Evolutionary conservation across 2,329 filamentous ascomycete genomes (phyloP).

Genomic region (Pseudonectria foliicola): DNA sequence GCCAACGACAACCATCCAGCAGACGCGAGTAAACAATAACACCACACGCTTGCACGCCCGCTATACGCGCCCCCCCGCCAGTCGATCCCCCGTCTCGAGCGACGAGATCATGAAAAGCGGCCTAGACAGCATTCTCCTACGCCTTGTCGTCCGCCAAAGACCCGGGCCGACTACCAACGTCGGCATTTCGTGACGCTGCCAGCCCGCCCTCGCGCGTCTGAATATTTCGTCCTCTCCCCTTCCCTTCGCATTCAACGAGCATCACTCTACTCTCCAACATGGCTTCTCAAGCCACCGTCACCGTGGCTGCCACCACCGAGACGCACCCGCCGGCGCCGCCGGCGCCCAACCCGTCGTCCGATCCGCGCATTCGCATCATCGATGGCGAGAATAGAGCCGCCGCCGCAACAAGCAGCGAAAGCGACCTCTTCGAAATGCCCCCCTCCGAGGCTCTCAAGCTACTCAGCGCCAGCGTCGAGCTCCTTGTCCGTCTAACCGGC

Average conservation of each 20-base stretch:
- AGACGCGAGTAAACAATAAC: too few species aligned
- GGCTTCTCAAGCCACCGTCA: conserved; percentile 15
- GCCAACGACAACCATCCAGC: too few species aligned
- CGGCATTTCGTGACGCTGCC: conserved; percentile 17
- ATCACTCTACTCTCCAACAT: conserved; percentile 9
- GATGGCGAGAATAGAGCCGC: conserved; percentile 16
- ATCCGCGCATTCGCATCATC: conserved; percentile 28
- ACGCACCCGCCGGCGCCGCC: conserved; percentile 33
- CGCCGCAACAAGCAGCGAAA: conserved; percentile 27
- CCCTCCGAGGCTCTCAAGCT: conserved; percentile 71
- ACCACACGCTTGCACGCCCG: neutral
- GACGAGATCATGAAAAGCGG: conserved; percentile 22
- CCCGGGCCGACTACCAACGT: conserved; percentile 19
- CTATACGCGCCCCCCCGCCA: conserved; percentile 1
- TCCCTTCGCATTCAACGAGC: neutral
- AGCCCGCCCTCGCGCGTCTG: neutral
- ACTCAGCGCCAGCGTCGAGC: conserved; percentile 65
- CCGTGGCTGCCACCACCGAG: conserved; percentile 15
- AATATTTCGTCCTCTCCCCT: neutral
- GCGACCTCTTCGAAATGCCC: conserved; percentile 67
- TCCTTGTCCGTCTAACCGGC: conserved; percentile 64
- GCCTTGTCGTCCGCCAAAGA: conserved; percentile 18
- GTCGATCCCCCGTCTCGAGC: conserved; percentile 8
- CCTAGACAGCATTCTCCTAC: conserved; percentile 16
- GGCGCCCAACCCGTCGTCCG: conserved; percentile 27